A percentile compares a stretch with the other conserved stretches of the same genome.
Evolutionary conservation across 345 rosid genomes (phyloP).

Genomic region (Iberis pinnata): DNA sequence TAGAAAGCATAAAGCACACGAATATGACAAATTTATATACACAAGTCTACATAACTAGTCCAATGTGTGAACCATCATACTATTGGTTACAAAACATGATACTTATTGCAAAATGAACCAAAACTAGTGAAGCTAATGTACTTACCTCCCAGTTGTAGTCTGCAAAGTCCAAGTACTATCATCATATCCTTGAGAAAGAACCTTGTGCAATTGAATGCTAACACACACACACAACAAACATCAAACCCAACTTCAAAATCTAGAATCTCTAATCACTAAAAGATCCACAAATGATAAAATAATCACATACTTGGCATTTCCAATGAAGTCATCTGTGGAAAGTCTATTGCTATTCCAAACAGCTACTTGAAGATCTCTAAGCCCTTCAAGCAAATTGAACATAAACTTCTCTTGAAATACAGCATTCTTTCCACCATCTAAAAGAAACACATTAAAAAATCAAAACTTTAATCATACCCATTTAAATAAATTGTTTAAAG

Average conservation of each 20-base stretch:
- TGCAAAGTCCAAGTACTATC: constrained; percentile 72
- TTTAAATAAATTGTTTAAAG: too few species aligned
- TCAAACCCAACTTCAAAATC: constrained; percentile 13
- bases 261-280: background rate
- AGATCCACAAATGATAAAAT: background rate
- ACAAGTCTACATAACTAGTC: background rate
- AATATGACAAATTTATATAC: background rate
- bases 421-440: constrained; percentile 83
- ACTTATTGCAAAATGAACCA: background rate
- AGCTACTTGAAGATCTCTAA: constrained; percentile 48
- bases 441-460: constrained; percentile 6
- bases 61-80: background rate
- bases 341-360: constrained; percentile 84
- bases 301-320: constrained; percentile 66
- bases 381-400: constrained; percentile 67
- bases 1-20: background rate
- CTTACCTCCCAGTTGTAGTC: constrained; percentile 75
- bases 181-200: constrained; percentile 66
- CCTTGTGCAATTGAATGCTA: constrained; percentile 75
- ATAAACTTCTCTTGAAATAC: constrained; percentile 85
- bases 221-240: constrained; percentile 6
- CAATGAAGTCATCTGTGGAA: constrained; percentile 65
- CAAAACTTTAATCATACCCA: background rate
- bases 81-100: constrained; percentile 7
- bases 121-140: background rate